Evolutionary conservation across 441 rosid genomes (phyloP), one percentile per base, ranked within the genome.

Genomic region (Viola pubescens): DNA sequence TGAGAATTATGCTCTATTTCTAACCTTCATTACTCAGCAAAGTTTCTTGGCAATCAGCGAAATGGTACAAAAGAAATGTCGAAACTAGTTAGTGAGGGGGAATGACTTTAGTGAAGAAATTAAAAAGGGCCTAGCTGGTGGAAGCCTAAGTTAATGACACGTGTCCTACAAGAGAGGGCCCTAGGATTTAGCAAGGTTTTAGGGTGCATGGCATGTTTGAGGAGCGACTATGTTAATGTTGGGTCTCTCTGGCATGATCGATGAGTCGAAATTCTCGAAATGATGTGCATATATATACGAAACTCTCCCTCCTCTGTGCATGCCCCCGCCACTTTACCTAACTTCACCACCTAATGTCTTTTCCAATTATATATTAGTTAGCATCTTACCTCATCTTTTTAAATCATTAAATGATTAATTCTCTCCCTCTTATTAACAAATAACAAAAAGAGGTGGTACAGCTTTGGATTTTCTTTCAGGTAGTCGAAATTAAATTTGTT

Each of bases 1-100:
- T 40, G 60, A 6, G 37, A 42, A n/a, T 48, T 26, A 26, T 37
- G 46, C 34, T 60, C 8, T 37, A 12, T 1, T 41, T 54, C 64
- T 41, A 56, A 84, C 86, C 89, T 81, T 84, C 89, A 84, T 84
- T 67, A 72, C 56, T 19, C 65, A 48, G 64, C 67, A 72, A 72
- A 51, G 11, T 41, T 51, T 50, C n/a, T 67, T 61, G 69, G 64
- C 39, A 26, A 26, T 2, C n/a, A 63, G 67, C 37, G 41, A 52
- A 64, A 26, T 65, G 66, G 40, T 50, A 47, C 14, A 37, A 54
- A 38, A 44, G 53, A 62, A 48, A 26, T 51, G 63, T 54, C 37
- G 46, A 66, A 61, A 56, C 12, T 8, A 52, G 50, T 4, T 6
- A 44, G 57, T 37, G 53, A 55, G 57, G 40, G 40, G 56, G 54